Conservation (phyloP, 2,329 filamentous ascomycete genomes). For the Alternaria novae-zelandiae region DNA sequence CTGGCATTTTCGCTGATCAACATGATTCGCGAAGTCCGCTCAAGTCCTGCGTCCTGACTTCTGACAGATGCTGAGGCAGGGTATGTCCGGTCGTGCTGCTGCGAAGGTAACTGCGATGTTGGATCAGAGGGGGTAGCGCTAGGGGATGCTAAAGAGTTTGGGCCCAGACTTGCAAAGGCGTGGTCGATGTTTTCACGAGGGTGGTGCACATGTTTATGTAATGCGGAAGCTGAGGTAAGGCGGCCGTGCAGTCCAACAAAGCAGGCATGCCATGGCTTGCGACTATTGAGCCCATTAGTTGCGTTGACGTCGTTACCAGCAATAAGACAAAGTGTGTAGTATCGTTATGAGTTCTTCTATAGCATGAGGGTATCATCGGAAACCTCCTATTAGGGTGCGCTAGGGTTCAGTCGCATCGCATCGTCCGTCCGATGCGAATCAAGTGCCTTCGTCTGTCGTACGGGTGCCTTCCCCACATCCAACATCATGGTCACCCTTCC, state of each 20-base stretch:
- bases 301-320: neutral
- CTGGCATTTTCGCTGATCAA: neutral
- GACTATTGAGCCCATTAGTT: neutral
- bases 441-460: neutral
- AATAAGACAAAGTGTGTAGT: neutral
- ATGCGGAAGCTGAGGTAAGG: neutral
- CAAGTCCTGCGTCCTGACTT: neutral
- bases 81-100: neutral
- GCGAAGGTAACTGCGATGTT: neutral
- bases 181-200: neutral
- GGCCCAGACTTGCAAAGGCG: neutral
- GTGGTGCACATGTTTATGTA: neutral
- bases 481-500: neutral
- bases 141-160: neutral
- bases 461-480: neutral
- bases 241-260: neutral
- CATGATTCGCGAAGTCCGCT: neutral
- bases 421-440: neutral
- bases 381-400: conserved; percentile 12
- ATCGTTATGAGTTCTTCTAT: conserved; percentile 16
- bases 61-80: neutral
- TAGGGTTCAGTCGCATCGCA: conserved; percentile 6
- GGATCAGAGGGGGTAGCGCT: neutral
- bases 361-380: conserved; percentile 12
- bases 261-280: neutral